phyloP scores from a whole-genome alignment of 2,329 filamentous ascomycete genomes.

The Aspergillus sp. region DNA sequence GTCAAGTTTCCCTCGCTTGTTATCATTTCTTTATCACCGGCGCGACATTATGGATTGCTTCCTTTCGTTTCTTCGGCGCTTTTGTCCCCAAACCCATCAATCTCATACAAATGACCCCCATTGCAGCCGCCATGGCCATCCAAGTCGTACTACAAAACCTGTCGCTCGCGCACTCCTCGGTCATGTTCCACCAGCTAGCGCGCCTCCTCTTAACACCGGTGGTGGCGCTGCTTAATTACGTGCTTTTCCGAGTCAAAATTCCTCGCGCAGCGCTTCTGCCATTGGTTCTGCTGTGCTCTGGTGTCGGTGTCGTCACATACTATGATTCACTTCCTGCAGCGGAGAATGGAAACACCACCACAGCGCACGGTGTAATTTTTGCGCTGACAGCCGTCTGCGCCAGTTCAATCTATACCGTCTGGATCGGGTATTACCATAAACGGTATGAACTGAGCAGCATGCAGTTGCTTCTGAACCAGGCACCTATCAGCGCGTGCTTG shows the following conservation, averaged over 20 bases:
- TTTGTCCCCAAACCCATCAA: conserved; percentile 19
- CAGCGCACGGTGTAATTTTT: conserved; percentile 17
- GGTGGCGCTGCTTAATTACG: conserved; percentile 20
- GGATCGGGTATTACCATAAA: conserved; percentile 21
- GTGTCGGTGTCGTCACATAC: conserved; percentile 22
- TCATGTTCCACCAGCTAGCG: conserved; percentile 24
- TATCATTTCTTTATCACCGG: conserved; percentile 25
- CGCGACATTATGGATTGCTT: conserved; percentile 19
- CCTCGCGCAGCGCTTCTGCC: conserved; percentile 17
- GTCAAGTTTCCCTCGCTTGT: conserved; percentile 22
- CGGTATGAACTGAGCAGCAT: conserved; percentile 22
- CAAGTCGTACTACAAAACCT: conserved; percentile 25
- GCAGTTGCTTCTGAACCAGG: conserved; percentile 24
- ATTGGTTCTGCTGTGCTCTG: conserved; percentile 17
- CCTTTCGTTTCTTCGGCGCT: conserved; percentile 17
- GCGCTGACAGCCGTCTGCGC: conserved; percentile 20
- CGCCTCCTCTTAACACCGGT: conserved; percentile 21
- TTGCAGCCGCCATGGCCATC: conserved; percentile 22
- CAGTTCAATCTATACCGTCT: conserved; percentile 22
- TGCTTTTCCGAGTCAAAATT: conserved; percentile 18
- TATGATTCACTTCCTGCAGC: conserved; percentile 18
- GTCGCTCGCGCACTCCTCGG: conserved; percentile 21
- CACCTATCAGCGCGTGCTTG: conserved; percentile 19
- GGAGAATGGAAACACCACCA: conserved; percentile 14
- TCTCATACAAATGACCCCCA: conserved; percentile 17